phyloP scores from a whole-genome alignment of 768 basidiomycete species.

The Macrolepiota fuliginosa region DNA sequence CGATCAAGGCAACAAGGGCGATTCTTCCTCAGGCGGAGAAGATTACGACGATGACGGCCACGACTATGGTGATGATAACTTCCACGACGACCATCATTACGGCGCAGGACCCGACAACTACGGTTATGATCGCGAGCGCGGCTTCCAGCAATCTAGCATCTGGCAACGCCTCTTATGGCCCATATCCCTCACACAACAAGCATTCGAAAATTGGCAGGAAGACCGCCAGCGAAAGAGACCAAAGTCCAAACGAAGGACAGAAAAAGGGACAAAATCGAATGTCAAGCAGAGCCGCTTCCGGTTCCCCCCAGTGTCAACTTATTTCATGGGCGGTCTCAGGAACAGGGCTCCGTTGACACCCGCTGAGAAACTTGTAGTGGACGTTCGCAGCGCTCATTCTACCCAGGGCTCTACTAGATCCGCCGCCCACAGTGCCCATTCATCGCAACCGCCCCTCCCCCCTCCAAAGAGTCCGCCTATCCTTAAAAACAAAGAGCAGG shows the following conservation, averaged over 20 bases:
- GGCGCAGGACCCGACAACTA: not conserved
- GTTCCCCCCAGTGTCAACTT: not conserved
- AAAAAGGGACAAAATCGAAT: not conserved
- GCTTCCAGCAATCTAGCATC: not conserved
- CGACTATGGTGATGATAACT: not conserved
- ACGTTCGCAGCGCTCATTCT: not conserved
- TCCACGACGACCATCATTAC: not conserved
- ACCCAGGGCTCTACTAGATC: not conserved
- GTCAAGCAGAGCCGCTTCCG: not conserved
- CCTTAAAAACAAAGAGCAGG: not conserved
- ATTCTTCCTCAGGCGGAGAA: not conserved
- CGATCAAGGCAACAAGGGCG: not conserved
- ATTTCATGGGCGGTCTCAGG: not conserved
- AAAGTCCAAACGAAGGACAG: not conserved
- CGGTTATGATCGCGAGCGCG: not conserved
- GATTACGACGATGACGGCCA: not conserved
- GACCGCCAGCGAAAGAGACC: not conserved
- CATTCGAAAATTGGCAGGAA: not conserved
- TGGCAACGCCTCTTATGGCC: slow-evolving; percentile 7
- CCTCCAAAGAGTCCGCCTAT: not conserved
- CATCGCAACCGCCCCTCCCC: not conserved
- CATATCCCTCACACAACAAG: not conserved
- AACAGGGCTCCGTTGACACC: not conserved
- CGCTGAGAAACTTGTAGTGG: not conserved
- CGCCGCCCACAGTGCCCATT: not conserved